Percentiles rank a stretch among this genome's conserved stretches.
Conservation (phyloP, 441 rosid species). For the Eutrema salsugineum region DNA sequence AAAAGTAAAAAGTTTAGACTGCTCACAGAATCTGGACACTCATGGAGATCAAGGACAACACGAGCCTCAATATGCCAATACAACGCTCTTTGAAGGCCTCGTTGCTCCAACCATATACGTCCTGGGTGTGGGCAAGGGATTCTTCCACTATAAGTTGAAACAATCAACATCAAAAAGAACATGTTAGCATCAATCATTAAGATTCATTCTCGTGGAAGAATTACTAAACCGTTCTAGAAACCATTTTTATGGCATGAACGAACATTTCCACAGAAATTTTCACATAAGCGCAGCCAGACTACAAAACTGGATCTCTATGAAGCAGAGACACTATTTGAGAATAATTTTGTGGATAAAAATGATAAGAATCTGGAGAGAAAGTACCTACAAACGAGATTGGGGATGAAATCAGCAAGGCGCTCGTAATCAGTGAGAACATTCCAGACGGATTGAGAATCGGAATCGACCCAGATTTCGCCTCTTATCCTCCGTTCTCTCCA, state of each 20-base stretch:
- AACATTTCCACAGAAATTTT: background rate
- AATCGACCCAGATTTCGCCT: conserved; percentile 58
- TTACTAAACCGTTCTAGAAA: background rate
- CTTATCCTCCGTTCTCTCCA: conserved; percentile 90
- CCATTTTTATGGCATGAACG: background rate
- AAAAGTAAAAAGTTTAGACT: conserved; percentile 3
- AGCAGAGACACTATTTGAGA: background rate
- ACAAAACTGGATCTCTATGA: background rate
- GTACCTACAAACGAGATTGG: conserved; percentile 90
- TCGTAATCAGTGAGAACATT: conserved; percentile 90
- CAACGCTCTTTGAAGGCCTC: conserved; percentile 88
- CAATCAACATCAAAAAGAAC: background rate
- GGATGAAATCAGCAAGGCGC: conserved; percentile 90
- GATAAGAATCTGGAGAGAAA: background rate
- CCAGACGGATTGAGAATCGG: conserved; percentile 78
- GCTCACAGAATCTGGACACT: conserved; percentile 61
- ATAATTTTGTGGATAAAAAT: background rate
- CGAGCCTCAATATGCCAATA: conserved; percentile 99
- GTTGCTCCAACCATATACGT: conserved; percentile 95
- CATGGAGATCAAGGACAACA: conserved; percentile 92
- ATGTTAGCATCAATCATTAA: background rate
- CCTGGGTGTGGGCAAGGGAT: conserved; percentile 97
- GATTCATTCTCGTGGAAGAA: background rate
- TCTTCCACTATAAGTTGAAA: conserved; percentile 52
- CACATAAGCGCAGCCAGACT: background rate